Percentiles rank a stretch among this genome's conserved stretches.
Evolutionary conservation across 129 eudicot genomes (phyloP).

Genomic region (Pittosporum tobira): DNA sequence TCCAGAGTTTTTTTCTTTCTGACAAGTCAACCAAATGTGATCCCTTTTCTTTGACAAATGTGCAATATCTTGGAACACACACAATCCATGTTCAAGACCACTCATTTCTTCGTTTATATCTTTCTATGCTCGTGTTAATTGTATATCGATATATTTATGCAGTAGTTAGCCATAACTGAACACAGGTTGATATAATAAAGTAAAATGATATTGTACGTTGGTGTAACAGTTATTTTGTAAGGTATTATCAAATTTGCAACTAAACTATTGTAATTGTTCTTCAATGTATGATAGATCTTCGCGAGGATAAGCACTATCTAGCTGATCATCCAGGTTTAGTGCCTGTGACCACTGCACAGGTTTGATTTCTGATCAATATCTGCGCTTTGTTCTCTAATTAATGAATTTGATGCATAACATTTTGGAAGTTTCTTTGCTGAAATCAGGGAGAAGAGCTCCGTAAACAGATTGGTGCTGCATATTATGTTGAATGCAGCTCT

Average conservation of each 20-base stretch:
- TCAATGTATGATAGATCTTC: slow-evolving; percentile 53
- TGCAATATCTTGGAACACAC: no score
- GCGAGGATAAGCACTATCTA: slow-evolving; percentile 90
- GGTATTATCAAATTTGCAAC: background rate
- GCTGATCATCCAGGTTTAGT: slow-evolving; percentile 97
- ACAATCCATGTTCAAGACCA: no score
- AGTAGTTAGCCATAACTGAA: no score
- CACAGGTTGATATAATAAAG: no score
- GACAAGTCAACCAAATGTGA: no score
- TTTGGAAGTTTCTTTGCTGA: slow-evolving; percentile 10
- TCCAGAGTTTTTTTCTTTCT: no score
- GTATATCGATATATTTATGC: no score
- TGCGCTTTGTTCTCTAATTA: slow-evolving; percentile 3
- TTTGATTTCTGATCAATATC: slow-evolving; percentile 18
- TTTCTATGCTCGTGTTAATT: no score
- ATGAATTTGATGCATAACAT: background rate
- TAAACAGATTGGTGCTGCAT: slow-evolving; percentile 84
- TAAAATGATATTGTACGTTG: background rate
- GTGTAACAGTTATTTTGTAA: background rate
- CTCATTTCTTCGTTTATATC: no score
- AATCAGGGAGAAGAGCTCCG: slow-evolving; percentile 95
- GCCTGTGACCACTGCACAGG: slow-evolving; percentile 91
- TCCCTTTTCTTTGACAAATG: no score
- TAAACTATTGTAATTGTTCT: background rate
- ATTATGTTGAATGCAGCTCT: slow-evolving; percentile 94